Evolutionary conservation across 2,329 filamentous ascomycete species (phyloP), one percentile per base, ranked within the genome.

Genomic region (Madurella mycetomatis): DNA sequence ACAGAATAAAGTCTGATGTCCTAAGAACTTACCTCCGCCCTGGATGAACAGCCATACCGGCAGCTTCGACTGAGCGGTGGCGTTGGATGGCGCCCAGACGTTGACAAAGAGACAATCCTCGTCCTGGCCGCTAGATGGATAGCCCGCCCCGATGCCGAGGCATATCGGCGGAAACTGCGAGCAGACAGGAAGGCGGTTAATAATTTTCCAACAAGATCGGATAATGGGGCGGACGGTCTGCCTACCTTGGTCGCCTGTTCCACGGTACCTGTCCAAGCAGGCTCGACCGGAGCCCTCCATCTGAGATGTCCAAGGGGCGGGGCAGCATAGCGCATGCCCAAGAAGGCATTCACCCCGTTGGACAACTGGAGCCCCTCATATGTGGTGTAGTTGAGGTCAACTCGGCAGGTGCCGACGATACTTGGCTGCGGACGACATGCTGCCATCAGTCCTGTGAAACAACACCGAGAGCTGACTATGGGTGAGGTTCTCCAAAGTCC

Each of bases 31-130:
- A 72, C 69, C 67, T 1, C 72, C 73, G 13, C 72, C 73, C 56
- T 75, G 76, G 44, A 81, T 79, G 63, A 77, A 81, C 9, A 81
- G 67, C 75, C 77, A 80, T 5, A 82, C 78, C 0, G 78, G 78
- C 18, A 81, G 60, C 54, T 76, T 77, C 0, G 74, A 74, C 12
- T 60, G 52, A 0, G 55, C 45, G 12, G 72, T 76, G 1, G 72
- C 70, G 37, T 67, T 67, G 0, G 70, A 61, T 0, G 76, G 75
- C 7, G 69, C 64, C 69, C 73, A 78, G 8, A 78, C 70, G 50
- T 77, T 76, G 41, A 68, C 68, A 49, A 71, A 77, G 2, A 78
- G 68, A 56, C 76, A 78, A 55, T 78, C 58, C 54, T 64, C 63
- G 47, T 66, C 68, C 54, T 69, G 62, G 17, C 56, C 61, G 9